Evolutionary conservation across 2,329 filamentous ascomycete genomes (phyloP).

Genomic region (Aspergillus sp.): DNA sequence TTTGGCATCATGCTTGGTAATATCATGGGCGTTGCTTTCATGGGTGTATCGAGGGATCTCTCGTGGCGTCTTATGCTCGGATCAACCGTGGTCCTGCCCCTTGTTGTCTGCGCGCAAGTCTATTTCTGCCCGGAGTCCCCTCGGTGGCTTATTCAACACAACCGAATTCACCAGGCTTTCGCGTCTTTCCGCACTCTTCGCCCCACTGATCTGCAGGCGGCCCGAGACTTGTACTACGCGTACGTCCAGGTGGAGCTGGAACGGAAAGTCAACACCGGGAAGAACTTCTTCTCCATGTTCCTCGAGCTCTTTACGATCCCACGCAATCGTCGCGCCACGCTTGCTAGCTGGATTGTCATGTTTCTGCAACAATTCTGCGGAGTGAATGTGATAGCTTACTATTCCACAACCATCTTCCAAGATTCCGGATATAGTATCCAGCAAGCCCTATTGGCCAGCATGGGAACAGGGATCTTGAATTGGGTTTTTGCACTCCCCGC

Average conservation of each 20-base stretch:
- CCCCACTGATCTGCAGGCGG: constrained; percentile 55
- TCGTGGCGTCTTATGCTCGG: constrained; percentile 71
- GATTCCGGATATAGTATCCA: constrained; percentile 56
- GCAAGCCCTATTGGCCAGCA: constrained; percentile 59
- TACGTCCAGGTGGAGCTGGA: constrained; percentile 64
- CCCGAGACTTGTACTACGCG: constrained; percentile 59
- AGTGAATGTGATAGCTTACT: constrained; percentile 63
- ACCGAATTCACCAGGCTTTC: constrained; percentile 50
- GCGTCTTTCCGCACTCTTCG: constrained; percentile 52
- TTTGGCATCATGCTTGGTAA: constrained; percentile 53
- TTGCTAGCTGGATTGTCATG: constrained; percentile 64
- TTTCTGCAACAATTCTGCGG: constrained; percentile 63
- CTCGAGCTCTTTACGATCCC: constrained; percentile 63
- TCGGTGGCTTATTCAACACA: constrained; percentile 55
- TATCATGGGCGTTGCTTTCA: constrained; percentile 53
- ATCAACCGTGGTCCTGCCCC: constrained; percentile 61
- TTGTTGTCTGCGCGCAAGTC: constrained; percentile 61
- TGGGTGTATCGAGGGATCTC: constrained; percentile 48
- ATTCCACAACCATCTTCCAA: constrained; percentile 63
- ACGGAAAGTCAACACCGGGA: constrained; percentile 52
- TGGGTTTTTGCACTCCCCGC: constrained; percentile 66
- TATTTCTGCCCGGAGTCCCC: constrained; percentile 65
- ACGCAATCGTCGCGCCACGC: constrained; percentile 62
- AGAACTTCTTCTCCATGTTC: constrained; percentile 55
- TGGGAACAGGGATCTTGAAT: constrained; percentile 67